Conservation (phyloP, 2,329 filamentous ascomycete species). For the Aspergillus pseudotamarii region DNA sequence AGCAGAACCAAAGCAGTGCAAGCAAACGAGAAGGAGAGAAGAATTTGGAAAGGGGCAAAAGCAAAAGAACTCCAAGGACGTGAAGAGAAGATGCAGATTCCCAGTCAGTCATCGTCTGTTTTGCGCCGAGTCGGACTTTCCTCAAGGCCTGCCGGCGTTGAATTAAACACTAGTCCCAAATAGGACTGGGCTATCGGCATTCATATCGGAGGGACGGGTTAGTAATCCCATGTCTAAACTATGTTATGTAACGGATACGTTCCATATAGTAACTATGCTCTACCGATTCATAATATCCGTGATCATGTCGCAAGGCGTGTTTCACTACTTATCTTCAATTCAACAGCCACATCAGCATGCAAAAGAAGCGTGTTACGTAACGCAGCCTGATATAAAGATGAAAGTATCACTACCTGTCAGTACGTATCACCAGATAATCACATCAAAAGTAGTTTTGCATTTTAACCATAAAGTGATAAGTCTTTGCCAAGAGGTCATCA, state of each 20-base stretch:
- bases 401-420: background rate
- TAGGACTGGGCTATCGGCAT: slow-evolving; percentile 4
- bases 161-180: background rate
- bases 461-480: slow-evolving; percentile 19
- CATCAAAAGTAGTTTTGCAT: slow-evolving; percentile 11
- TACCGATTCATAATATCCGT: background rate
- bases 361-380: background rate
- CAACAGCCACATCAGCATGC: background rate
- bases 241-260: background rate
- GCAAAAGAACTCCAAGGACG: background rate
- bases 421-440: background rate
- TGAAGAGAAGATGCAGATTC: slow-evolving; percentile 15
- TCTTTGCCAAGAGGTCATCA: slow-evolving; percentile 20
- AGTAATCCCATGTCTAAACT: slow-evolving; percentile 3
- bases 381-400: background rate
- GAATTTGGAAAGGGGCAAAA: background rate
- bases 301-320: background rate
- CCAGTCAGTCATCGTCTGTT: background rate
- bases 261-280: background rate
- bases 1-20: slow-evolving; percentile 15
- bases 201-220: slow-evolving; percentile 10
- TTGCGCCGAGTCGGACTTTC: slow-evolving; percentile 22
- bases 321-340: background rate
- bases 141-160: background rate
- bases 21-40: slow-evolving; percentile 4